A percentile compares a stretch with the other conserved stretches of the same genome.
Conservation (phyloP, 1,284 basidiomycete genomes). For the Puccinia coronata region DNA sequence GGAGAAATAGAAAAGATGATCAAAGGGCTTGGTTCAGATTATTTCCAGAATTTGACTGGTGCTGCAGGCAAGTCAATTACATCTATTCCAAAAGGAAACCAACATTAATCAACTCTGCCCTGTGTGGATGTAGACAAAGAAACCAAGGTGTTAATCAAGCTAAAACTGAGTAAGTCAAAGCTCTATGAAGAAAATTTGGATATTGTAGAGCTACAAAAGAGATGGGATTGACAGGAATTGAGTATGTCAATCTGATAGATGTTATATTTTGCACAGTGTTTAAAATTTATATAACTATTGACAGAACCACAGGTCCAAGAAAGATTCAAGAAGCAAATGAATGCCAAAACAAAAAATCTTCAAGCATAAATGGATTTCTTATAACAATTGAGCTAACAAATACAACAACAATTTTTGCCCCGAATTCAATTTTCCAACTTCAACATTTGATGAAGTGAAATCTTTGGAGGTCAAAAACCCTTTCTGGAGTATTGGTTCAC, state of each 20-base stretch:
- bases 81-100: neutral
- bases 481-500: constrained; percentile 6
- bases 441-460: too few relatives aligned
- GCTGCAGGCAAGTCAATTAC: neutral
- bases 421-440: neutral
- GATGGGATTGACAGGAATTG: neutral
- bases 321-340: constrained; percentile 1
- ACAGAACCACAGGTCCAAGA: neutral
- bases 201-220: neutral
- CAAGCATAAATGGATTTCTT: neutral
- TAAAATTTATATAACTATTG: neutral
- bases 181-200: neutral
- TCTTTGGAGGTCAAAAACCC: neutral
- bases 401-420: neutral
- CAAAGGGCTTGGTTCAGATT: neutral
- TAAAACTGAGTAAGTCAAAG: constrained; percentile 3
- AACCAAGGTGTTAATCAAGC: neutral
- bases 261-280: too few relatives aligned
- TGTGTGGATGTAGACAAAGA: neutral
- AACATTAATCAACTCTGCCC: neutral
- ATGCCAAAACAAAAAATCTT: constrained; percentile 6
- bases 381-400: neutral
- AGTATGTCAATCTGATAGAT: neutral
- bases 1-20: neutral
- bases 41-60: neutral